These are phyloP conservation scores for Danielia reshetovae DNA, from an alignment of 805 yeast genomes.

Conservation along the genomic window DNA sequence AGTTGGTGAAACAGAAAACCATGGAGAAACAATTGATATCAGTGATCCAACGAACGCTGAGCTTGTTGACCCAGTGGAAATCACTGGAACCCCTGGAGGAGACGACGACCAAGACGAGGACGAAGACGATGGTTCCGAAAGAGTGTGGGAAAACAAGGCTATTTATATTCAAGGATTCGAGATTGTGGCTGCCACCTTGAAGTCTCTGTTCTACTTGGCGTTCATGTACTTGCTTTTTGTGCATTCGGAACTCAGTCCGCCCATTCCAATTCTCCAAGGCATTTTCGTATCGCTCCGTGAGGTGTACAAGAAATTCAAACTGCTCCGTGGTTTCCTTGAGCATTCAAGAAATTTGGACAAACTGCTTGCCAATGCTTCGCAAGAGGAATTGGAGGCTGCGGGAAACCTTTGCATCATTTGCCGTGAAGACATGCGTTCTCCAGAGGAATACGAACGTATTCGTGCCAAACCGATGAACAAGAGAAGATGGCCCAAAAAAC, in stretches of 20 bases:
- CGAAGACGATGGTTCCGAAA: conserved; percentile 45
- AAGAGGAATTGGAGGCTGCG: conserved; percentile 50
- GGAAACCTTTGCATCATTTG: conserved; percentile 81
- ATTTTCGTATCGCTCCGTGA: conserved; percentile 36
- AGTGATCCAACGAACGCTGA: conserved; percentile 5
- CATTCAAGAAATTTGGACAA: conserved; percentile 62
- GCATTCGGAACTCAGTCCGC: conserved; percentile 30
- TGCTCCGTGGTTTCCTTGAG: conserved; percentile 45
- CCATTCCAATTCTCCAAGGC: conserved; percentile 43
- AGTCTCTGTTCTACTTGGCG: conserved; percentile 25
- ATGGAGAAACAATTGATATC: conserved; percentile 4
- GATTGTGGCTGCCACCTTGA: conserved; percentile 42
- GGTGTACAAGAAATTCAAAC: conserved; percentile 33
- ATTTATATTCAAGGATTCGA: conserved; percentile 56
- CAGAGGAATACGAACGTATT: conserved; percentile 28
- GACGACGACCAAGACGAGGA: conserved; percentile 17
- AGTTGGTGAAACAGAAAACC: conserved; percentile 1
- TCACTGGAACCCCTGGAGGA: too few species aligned
- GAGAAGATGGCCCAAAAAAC: conserved; percentile 63
- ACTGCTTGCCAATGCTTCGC: conserved; percentile 59
- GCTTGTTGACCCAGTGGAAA: conserved; percentile 3
- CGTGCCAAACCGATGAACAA: conserved; percentile 20
- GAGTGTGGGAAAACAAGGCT: conserved; percentile 69
- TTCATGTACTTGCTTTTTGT: conserved; percentile 33
- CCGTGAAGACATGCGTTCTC: conserved; percentile 77